Percentiles rank a stretch among this genome's conserved stretches.
These are phyloP conservation scores for Kalanchoe fedtschenkoi DNA, from an alignment of 164 flowering plant species.

Conservation along the genomic window DNA sequence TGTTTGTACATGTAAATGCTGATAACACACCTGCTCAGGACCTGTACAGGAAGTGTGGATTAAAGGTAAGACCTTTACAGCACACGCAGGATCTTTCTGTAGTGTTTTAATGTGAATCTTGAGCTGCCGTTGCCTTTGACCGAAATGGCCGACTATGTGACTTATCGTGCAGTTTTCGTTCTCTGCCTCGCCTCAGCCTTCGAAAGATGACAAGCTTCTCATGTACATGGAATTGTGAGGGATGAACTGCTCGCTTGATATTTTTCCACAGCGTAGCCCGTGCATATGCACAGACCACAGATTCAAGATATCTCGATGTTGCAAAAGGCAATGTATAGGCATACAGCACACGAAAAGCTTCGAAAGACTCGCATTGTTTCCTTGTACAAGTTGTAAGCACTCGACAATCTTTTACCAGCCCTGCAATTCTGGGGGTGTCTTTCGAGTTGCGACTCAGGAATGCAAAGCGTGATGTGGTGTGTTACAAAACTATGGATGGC, in stretches of 20 bases:
- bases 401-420: too few species aligned
- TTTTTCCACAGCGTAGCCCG: not conserved
- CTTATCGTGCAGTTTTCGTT: slow-evolving; percentile 2
- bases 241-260: not conserved
- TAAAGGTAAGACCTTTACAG: slow-evolving; percentile 29
- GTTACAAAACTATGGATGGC: too few species aligned
- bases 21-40: slow-evolving; percentile 52
- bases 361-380: too few species aligned
- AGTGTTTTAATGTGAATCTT: not conserved
- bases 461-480: too few species aligned
- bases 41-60: slow-evolving; percentile 45
- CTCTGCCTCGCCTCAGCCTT: not conserved
- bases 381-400: too few species aligned
- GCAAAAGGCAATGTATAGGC: not conserved
- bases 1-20: slow-evolving; percentile 57
- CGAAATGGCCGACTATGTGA: too few species aligned
- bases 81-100: not conserved
- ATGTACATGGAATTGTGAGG: slow-evolving; percentile 4
- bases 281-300: not conserved
- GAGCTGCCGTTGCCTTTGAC: not conserved
- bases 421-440: too few species aligned
- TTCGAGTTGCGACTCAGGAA: too few species aligned
- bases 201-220: slow-evolving; percentile 4
- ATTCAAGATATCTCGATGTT: not conserved
- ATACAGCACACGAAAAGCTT: too few species aligned